phyloP scores from a whole-genome alignment of 2,329 filamentous ascomycete genomes.

The Fusarium nisikadoi region DNA sequence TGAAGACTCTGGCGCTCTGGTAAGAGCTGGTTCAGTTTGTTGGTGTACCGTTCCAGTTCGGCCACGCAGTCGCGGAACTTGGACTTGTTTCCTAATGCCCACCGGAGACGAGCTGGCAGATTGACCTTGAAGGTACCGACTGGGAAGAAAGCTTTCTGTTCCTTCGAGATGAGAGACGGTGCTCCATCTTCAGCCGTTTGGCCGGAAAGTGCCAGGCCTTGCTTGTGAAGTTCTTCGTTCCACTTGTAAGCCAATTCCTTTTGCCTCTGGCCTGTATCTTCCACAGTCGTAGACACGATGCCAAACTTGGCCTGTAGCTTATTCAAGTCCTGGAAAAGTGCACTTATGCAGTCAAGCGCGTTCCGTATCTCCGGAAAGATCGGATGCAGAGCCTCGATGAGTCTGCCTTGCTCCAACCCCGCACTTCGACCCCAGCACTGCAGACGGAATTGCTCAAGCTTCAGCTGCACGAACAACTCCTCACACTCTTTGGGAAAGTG shows the following conservation, averaged over 20 bases:
- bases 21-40: background rate
- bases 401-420: background rate
- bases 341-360: background rate
- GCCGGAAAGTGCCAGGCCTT: background rate
- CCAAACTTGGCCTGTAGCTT: background rate
- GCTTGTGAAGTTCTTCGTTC: background rate
- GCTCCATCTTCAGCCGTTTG: background rate
- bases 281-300: background rate
- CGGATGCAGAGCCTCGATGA: background rate
- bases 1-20: background rate
- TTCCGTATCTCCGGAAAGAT: background rate
- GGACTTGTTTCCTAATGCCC: background rate
- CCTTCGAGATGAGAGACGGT: background rate
- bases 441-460: background rate
- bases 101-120: background rate
- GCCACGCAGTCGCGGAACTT: constrained; percentile 1
- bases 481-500: background rate
- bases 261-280: background rate
- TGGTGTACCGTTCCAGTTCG: background rate
- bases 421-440: constrained; percentile 7
- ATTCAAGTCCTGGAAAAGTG: background rate
- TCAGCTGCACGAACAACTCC: background rate
- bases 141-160: background rate
- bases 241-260: background rate
- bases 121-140: background rate